phyloP scores from a whole-genome alignment of 768 basidiomycete species.

The Amanita rubescens region DNA sequence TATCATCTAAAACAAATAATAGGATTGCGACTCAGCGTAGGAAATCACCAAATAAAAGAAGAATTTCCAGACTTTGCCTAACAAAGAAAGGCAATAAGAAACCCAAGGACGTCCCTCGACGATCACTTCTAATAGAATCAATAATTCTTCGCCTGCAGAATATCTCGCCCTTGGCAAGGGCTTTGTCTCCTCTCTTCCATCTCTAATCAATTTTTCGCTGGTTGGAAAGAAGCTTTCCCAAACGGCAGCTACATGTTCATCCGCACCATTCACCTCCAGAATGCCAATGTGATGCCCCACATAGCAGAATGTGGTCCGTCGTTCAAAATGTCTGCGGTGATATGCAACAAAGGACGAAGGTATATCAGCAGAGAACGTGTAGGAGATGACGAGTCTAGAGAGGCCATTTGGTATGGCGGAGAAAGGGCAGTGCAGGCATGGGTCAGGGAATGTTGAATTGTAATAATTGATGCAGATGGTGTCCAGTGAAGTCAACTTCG shows the following conservation, averaged over 20 bases:
- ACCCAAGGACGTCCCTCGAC: too few species aligned
- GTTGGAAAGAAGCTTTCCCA: conserved; percentile 5
- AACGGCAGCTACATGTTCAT: not conserved
- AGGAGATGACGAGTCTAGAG: not conserved
- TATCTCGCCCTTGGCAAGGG: not conserved
- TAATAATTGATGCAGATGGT: not conserved
- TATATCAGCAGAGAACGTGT: conserved; percentile 1
- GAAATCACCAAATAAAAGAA: too few species aligned
- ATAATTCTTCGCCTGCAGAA: not conserved
- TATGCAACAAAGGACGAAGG: not conserved
- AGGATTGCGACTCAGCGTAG: too few species aligned
- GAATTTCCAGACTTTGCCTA: too few species aligned
- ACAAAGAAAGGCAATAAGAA: too few species aligned
- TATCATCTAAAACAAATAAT: too few species aligned
- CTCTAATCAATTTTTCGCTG: not conserved
- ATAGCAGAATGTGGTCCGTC: not conserved
- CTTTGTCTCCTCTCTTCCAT: not conserved
- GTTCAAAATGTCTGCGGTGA: not conserved
- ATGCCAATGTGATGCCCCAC: not conserved
- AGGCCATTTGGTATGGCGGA: not conserved
- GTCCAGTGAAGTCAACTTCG: not conserved
- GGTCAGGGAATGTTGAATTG: not conserved
- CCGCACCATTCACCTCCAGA: conserved; percentile 2
- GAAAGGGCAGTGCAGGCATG: conserved; percentile 1
- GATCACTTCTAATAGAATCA: not conserved